These are phyloP conservation scores for Spathaspora sp. DNA, from an alignment of 805 yeast species.

Conservation along the genomic window DNA sequence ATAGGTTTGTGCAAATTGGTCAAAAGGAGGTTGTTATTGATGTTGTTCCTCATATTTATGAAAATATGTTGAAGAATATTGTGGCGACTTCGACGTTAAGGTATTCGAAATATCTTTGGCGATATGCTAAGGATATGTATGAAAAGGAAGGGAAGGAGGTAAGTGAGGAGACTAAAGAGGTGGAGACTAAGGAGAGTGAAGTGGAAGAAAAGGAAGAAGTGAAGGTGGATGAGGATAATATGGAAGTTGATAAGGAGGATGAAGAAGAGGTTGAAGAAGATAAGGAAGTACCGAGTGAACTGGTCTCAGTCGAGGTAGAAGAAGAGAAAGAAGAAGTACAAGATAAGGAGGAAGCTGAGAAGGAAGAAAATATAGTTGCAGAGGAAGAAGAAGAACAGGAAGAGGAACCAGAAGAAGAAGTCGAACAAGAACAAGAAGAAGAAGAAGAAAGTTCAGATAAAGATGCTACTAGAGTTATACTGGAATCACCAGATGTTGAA, in stretches of 20 bases:
- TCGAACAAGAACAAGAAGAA: conserved; percentile 4
- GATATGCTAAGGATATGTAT: conserved; percentile 5
- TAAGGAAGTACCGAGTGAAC: background rate
- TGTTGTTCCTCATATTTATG: conserved; percentile 16
- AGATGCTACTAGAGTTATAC: background rate
- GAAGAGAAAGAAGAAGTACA: conserved; percentile 9
- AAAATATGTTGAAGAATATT: conserved; percentile 16
- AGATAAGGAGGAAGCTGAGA: conserved; percentile 5
- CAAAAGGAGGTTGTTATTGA: conserved; percentile 16
- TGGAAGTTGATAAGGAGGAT: background rate
- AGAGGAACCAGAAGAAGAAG: conserved; percentile 6
- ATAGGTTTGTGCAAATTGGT: conserved; percentile 17
- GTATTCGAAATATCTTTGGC: conserved; percentile 8
- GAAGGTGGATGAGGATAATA: conserved; percentile 5
- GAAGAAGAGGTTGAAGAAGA: background rate
- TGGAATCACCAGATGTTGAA: background rate
- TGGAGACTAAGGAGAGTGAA: conserved; percentile 6
- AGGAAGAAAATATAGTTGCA: conserved; percentile 7
- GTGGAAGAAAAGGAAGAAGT: conserved; percentile 10
- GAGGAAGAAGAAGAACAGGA: conserved; percentile 6
- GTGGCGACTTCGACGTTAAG: conserved; percentile 17
- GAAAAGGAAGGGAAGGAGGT: conserved; percentile 11
- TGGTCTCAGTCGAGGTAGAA: background rate
- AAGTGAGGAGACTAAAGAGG: conserved; percentile 9
- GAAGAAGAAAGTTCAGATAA: conserved; percentile 2